Percentiles rank a stretch among this genome's conserved stretches.
Conservation (phyloP, 2,329 filamentous ascomycete genomes). For the Cordyceps tenuipes region DNA sequence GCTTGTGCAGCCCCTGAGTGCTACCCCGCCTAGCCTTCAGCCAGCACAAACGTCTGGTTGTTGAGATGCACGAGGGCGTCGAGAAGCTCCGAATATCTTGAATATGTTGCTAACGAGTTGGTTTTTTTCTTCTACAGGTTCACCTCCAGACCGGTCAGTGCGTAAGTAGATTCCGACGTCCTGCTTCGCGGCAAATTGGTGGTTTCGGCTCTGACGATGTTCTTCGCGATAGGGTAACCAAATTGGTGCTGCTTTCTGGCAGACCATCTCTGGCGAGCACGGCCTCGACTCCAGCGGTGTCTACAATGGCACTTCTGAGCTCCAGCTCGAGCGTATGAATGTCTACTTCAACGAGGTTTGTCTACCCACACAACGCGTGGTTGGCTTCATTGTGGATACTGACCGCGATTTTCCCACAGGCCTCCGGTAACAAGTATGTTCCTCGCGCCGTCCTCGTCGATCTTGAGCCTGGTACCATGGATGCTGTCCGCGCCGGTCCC, state of each 20-base stretch:
- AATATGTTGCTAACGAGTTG: slow-evolving; percentile 43
- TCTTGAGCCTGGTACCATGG: slow-evolving; percentile 99
- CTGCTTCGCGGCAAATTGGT: not conserved
- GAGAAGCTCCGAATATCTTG: slow-evolving; percentile 3
- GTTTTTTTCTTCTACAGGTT: slow-evolving; percentile 59
- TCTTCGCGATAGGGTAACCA: slow-evolving; percentile 76
- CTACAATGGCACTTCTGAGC: slow-evolving; percentile 97
- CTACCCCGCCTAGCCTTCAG: slow-evolving; percentile 5
- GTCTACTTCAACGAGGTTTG: slow-evolving; percentile 87
- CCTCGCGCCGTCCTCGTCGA: slow-evolving; percentile 98
- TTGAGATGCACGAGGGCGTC: not conserved
- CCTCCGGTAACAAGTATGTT: slow-evolving; percentile 97
- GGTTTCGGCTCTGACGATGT: slow-evolving; percentile 28
- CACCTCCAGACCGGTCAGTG: slow-evolving; percentile 99
- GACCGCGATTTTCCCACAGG: slow-evolving; percentile 42
- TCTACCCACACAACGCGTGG: slow-evolving; percentile 9
- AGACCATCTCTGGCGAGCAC: slow-evolving; percentile 82
- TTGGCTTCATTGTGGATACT: slow-evolving; percentile 5
- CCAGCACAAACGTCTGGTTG: not conserved
- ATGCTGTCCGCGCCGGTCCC: slow-evolving; percentile 94
- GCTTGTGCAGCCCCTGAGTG: slow-evolving; percentile 9
- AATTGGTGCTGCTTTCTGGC: slow-evolving; percentile 99
- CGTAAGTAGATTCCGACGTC: slow-evolving; percentile 46
- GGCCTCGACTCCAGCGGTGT: slow-evolving; percentile 96
- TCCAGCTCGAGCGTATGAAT: slow-evolving; percentile 99